These are phyloP conservation scores for Zea luxurians DNA, from an alignment of 176 grass and related monocot genomes.

Conservation along the genomic window DNA sequence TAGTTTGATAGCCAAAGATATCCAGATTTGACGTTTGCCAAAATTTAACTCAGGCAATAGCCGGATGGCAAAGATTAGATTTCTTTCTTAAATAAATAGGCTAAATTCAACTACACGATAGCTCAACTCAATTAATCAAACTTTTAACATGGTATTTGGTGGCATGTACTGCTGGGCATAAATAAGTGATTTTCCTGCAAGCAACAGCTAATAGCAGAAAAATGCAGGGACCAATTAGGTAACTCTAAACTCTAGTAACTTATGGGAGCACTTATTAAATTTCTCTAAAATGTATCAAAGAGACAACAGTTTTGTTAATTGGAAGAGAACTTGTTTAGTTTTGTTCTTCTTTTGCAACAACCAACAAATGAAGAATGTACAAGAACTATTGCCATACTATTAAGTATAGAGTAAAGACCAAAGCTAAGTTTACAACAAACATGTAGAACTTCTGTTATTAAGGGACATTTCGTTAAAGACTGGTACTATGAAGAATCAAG, in stretches of 20 bases:
- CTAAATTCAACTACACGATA: neutral
- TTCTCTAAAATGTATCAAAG: neutral
- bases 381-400: neutral
- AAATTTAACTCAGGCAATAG: too few species aligned
- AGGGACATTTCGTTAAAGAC: neutral
- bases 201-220: neutral
- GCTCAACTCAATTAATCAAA: neutral
- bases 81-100: neutral
- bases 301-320: neutral
- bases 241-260: neutral
- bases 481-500: neutral
- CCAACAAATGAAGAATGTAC: slow-evolving; percentile 1
- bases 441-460: neutral
- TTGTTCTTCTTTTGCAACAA: neutral
- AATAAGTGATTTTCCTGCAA: neutral
- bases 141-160: neutral
- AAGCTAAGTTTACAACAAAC: neutral
- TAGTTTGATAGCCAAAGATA: too few species aligned
- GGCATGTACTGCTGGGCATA: neutral
- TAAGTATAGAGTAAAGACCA: neutral
- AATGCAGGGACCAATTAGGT: neutral
- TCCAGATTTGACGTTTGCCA: too few species aligned
- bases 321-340: neutral
- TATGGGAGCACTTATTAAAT: neutral
- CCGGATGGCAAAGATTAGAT: too few species aligned